Conservation (phyloP, 352 stramenopile genomes). For the Globisporangium parvum region DNA sequence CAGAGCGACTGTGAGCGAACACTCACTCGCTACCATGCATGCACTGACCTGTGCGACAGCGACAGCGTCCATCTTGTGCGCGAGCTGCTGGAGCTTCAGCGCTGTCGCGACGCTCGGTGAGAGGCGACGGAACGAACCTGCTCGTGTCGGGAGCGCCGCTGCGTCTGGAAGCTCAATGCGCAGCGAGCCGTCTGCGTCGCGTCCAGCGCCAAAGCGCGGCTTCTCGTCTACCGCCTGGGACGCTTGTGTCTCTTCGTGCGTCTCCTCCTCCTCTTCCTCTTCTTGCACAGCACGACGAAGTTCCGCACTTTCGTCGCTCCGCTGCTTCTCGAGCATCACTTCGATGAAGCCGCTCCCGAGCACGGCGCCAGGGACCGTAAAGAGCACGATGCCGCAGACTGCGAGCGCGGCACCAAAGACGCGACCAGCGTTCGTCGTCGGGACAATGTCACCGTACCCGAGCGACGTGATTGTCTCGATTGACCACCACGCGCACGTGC, state of each 20-base stretch:
- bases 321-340: constrained; percentile 65
- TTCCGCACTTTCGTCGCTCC: constrained; percentile 32
- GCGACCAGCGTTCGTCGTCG: constrained; percentile 31
- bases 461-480: constrained; percentile 67
- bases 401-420: constrained; percentile 37
- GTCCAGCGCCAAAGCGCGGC: neutral
- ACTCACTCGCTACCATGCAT: neutral
- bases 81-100: constrained; percentile 22
- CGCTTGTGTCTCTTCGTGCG: neutral
- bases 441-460: constrained; percentile 58
- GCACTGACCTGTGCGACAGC: constrained; percentile 25
- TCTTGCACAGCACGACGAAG: constrained; percentile 21
- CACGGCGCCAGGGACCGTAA: constrained; percentile 54
- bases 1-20: neutral
- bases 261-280: neutral
- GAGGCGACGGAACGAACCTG: constrained; percentile 11
- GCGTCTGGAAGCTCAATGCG: constrained; percentile 6
- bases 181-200: neutral
- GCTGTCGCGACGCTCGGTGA: constrained; percentile 20
- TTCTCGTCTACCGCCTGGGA: no score
- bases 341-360: constrained; percentile 62
- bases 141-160: neutral
- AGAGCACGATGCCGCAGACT: constrained; percentile 54
- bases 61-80: constrained; percentile 29
- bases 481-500: constrained; percentile 48